A percentile compares a stretch with the other conserved stretches of the same genome.
Conservation (phyloP, 176 grass and related monocot genomes). For the Phoenix roebelenii region DNA sequence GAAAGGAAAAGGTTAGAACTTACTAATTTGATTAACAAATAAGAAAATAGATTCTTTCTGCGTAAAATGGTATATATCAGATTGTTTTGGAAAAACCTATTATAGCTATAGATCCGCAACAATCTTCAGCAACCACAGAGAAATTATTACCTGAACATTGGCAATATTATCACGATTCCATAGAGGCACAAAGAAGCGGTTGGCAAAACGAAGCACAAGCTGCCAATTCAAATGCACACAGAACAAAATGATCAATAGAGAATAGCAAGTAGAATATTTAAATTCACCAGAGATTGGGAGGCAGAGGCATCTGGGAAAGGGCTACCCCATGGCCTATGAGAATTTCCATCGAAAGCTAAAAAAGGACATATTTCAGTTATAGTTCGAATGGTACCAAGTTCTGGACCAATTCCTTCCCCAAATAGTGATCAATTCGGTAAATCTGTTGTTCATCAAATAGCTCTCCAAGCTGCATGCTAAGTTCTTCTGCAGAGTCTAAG, state of each 20-base stretch:
- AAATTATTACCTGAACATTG: conserved; percentile 66
- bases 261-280: neutral
- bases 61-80: too few relatives aligned
- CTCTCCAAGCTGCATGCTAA: conserved; percentile 76
- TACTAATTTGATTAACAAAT: too few relatives aligned
- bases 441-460: conserved; percentile 79
- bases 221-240: conserved; percentile 25
- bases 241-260: neutral
- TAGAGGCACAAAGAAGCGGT: conserved; percentile 76
- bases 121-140: neutral
- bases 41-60: too few relatives aligned
- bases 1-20: too few relatives aligned
- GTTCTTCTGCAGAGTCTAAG: conserved; percentile 75
- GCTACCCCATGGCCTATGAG: too few relatives aligned
- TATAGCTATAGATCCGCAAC: too few relatives aligned
- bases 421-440: conserved; percentile 91
- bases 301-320: too few relatives aligned
- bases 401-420: conserved; percentile 93
- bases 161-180: conserved; percentile 94
- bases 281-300: conserved; percentile 2
- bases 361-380: too few relatives aligned
- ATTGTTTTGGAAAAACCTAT: too few relatives aligned
- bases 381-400: conserved; percentile 58
- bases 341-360: too few relatives aligned
- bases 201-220: conserved; percentile 95